A percentile compares a stretch with the other conserved stretches of the same genome.
phyloP scores from a whole-genome alignment of 2,329 filamentous ascomycete genomes.

The Catunica adiposa region DNA sequence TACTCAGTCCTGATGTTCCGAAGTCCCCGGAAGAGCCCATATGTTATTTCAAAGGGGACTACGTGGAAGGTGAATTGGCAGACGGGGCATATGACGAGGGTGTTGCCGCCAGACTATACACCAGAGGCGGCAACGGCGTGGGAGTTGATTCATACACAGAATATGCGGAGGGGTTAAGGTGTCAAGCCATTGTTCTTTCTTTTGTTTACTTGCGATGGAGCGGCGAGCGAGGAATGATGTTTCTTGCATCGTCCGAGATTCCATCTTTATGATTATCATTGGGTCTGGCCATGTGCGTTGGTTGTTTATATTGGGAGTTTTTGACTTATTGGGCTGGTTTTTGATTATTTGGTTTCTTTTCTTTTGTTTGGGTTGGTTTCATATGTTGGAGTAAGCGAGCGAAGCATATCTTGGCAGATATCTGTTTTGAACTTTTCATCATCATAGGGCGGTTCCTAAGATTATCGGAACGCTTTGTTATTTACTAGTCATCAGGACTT shows the following conservation, averaged over 20 bases:
- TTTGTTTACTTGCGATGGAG: not conserved
- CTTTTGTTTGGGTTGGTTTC: no score
- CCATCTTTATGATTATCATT: slow-evolving; percentile 2
- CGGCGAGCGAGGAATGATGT: not conserved
- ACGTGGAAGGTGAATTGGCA: slow-evolving; percentile 44
- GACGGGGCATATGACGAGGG: slow-evolving; percentile 37
- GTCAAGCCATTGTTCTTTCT: not conserved
- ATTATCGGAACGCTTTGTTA: no score
- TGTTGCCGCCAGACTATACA: slow-evolving; percentile 37
- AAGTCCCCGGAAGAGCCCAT: slow-evolving; percentile 40
- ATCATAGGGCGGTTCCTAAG: no score
- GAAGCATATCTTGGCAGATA: no score
- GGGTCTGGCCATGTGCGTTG: not conserved
- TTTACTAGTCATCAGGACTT: no score
- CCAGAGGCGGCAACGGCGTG: slow-evolving; percentile 34
- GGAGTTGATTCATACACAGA: slow-evolving; percentile 34
- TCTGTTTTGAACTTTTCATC: no score
- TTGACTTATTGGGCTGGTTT: not conserved
- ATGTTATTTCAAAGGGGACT: slow-evolving; percentile 39
- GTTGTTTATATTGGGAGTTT: not conserved
- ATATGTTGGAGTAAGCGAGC: no score
- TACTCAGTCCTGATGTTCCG: slow-evolving; percentile 41
- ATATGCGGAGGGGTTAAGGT: slow-evolving; percentile 19
- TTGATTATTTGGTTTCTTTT: not conserved
- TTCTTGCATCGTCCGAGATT: not conserved